Base-by-base conservation (phyloP, 768 basidiomycete species). In the Podaxis sp. region DNA sequence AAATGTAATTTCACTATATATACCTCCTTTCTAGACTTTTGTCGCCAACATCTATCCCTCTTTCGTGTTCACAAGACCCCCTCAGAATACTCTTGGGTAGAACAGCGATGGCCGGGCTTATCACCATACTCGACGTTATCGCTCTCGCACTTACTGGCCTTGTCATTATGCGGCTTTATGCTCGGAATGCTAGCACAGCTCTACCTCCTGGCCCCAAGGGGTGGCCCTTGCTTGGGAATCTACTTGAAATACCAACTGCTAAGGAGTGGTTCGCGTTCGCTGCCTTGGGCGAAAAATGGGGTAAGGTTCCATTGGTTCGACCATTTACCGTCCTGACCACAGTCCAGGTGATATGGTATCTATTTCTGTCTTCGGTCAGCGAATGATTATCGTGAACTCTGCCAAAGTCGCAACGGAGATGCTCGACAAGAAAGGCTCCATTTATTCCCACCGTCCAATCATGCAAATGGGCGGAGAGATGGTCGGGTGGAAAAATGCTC, bases 391-490 rank as follows among this genome's bases (percentile, higher is more conserved):
- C 56, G 36, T 85, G 27, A 85, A 82, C 67, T 77, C 74, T 0
- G 66, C 64, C 5, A 67, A 77, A 25, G 59, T 66, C 2, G 82
- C 83, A 2, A 66, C 73, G n/a, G 80, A 83, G 25, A 72, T 85
- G 72, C 78, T 86, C 25, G 80, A 85, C 37, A 80, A 78, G 64
- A 82, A 79, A 59, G 80, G 84, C 37, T 71, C 76, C 13, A 77
- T 80, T 29, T 85, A 85, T 66, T 86, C 85, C 17, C 84, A 86
- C 69, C 75, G 85, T 36, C 83, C 85, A 0, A 59, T 74, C 13
- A 67, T 77, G 53, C 72, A 72, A 38, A 79, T 81, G 77, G 74
- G 75, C 7, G 77, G 76, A 13, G 77, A 79, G 40, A 72, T 83
- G 17, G 79, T 75, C 3, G 76, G 76, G 0, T 77, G 77, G 76